Evolutionary conservation across 495 filamentous ascomycete species (phyloP), one percentile per base, ranked within the genome.

Genomic region (Annulohypoxylon nitens): DNA sequence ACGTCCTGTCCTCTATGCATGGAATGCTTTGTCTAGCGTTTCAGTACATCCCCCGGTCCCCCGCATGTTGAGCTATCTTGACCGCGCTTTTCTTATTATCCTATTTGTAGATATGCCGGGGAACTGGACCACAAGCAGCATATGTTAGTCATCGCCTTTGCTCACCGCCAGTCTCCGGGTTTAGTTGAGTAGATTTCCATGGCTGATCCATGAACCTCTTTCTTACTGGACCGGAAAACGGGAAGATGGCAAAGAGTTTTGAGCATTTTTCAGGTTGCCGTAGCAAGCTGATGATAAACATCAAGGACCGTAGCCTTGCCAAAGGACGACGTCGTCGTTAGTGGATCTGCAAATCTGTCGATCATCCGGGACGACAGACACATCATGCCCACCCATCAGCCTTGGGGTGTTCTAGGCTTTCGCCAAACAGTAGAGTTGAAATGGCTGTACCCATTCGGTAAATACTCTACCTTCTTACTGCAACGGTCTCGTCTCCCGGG

Each of bases 261-360:
- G 20, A 69, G 43, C 39, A 55, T 57, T 25, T 68, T 61, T 37
- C 16, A 55, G 30, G 33, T 14, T 61, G 63, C 26, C 18, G 36
- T 62, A 41, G 11, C 58, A 34, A 59, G 60, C 58, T 43, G 60
- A 58, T 36, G 43, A 25, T 23, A 16, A 51, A 54, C 33, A 7
- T 75, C 30, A 36, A 67, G 50, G 41, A 66, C 33, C 36, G 18
- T 61, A 78, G 76, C 76, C 76, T 78, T 43, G 73, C 73, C 55
- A 37, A 70, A 71, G 64, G 59, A 34, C 63, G 67, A 76, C 76
- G 67, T 76, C 59, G 67, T 36, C 51, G 50, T 51, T 51, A 41
- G 61, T 76, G 73, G 73, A 67, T 70, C 70, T 76, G 70, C 67
- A 67, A 67, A 74, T 67, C 30, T 65, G 70, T 74, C 73, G 76